Evolutionary conservation across 2,329 filamentous ascomycete species (phyloP).

Genomic region (Ophiostoma himal-ulmi): DNA sequence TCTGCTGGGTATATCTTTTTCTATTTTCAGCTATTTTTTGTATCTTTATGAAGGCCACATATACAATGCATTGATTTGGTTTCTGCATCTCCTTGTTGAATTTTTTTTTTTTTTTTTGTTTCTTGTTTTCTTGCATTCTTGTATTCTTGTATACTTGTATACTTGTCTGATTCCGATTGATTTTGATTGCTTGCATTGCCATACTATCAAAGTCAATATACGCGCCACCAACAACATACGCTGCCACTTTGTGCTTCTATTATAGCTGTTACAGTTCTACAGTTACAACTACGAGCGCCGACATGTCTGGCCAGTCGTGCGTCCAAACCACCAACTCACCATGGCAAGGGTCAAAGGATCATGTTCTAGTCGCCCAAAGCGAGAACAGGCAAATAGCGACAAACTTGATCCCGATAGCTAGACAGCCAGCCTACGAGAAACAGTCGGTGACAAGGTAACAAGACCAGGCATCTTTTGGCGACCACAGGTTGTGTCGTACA

Average conservation of each 20-base stretch:
- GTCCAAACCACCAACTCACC: too few relatives aligned
- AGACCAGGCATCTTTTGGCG: constrained; percentile 1
- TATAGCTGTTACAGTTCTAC: neutral
- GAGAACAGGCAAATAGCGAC: neutral
- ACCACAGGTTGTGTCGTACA: neutral
- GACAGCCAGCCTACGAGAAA: neutral
- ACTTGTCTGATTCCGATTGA: neutral
- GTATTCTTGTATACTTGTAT: neutral
- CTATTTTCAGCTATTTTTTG: neutral
- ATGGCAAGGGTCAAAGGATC: too few relatives aligned
- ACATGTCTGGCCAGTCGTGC: neutral
- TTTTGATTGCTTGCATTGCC: neutral
- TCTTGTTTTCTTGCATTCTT: neutral
- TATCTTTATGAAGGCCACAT: neutral
- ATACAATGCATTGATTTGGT: constrained; percentile 5
- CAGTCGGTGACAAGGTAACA: neutral
- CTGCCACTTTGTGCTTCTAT: neutral
- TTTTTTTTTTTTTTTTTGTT: too few relatives aligned
- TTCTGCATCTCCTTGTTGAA: neutral
- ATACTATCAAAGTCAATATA: neutral
- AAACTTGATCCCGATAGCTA: neutral
- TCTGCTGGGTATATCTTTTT: neutral
- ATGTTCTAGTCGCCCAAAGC: neutral
- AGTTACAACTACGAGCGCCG: neutral
- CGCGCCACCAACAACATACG: neutral